Evolutionary conservation across 2,329 filamentous ascomycete species (phyloP).

Genomic region (Trichophyton rubrum): DNA sequence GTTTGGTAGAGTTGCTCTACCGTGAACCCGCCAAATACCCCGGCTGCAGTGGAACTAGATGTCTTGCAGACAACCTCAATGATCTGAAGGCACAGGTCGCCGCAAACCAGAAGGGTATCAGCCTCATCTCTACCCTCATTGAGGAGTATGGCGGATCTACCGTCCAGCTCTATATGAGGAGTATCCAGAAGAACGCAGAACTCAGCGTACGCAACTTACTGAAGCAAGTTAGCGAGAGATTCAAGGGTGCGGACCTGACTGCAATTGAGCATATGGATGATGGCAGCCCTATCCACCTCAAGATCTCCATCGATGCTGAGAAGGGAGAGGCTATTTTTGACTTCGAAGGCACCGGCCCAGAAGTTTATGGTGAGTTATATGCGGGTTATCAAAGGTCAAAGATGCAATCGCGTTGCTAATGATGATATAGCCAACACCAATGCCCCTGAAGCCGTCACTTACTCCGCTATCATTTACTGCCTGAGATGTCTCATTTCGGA

Average conservation of each 20-base stretch:
- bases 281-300: slow-evolving; percentile 61
- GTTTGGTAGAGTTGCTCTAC: slow-evolving; percentile 55
- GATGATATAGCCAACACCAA: slow-evolving; percentile 50
- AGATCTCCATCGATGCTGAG: slow-evolving; percentile 56
- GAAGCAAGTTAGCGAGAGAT: slow-evolving; percentile 52
- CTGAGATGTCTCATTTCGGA: slow-evolving; percentile 61
- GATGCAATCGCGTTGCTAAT: background rate
- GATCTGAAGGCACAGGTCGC: slow-evolving; percentile 74
- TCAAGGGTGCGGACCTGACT: slow-evolving; percentile 51
- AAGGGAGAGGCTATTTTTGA: slow-evolving; percentile 64
- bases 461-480: slow-evolving; percentile 71
- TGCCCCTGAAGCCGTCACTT: slow-evolving; percentile 64
- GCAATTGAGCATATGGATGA: slow-evolving; percentile 75
- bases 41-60: slow-evolving; percentile 62
- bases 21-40: slow-evolving; percentile 58
- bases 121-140: slow-evolving; percentile 56
- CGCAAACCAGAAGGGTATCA: slow-evolving; percentile 70
- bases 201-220: slow-evolving; percentile 57
- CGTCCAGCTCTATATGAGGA: slow-evolving; percentile 66
- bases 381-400: background rate
- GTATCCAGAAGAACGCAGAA: slow-evolving; percentile 67
- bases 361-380: slow-evolving; percentile 49
- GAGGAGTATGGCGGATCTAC: slow-evolving; percentile 60
- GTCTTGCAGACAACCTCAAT: slow-evolving; percentile 65
- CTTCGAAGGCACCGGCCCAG: slow-evolving; percentile 62